Percentiles rank a stretch among this genome's conserved stretches.
These are phyloP conservation scores for Kwoniella dendrophila DNA, from an alignment of 768 basidiomycete species.

Conservation along the genomic window DNA sequence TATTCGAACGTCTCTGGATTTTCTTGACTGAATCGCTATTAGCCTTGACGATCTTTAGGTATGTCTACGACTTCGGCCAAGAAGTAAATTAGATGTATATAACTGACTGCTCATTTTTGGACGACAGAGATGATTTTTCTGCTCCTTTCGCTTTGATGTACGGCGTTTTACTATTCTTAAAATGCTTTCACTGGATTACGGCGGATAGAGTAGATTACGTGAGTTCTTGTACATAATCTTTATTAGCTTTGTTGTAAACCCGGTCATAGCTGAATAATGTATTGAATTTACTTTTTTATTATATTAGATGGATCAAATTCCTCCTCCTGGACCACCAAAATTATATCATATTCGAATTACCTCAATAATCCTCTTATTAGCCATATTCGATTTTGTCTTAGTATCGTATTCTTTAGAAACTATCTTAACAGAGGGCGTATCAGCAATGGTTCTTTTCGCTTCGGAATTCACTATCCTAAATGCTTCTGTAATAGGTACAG, in stretches of 20 bases:
- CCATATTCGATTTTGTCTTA: constrained; percentile 73
- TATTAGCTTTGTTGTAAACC: neutral
- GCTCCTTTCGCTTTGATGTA: constrained; percentile 81
- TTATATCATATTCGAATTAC: constrained; percentile 85
- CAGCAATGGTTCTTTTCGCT: constrained; percentile 88
- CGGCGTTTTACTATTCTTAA: constrained; percentile 87
- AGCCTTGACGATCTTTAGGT: constrained; percentile 92
- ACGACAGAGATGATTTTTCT: constrained; percentile 52
- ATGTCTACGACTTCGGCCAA: constrained; percentile 5
- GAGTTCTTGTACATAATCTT: constrained; percentile 38
- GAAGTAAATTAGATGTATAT: neutral
- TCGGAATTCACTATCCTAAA: constrained; percentile 64
- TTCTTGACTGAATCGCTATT: constrained; percentile 95
- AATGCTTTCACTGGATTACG: constrained; percentile 97
- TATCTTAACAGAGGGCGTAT: constrained; percentile 76
- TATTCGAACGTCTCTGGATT: constrained; percentile 96
- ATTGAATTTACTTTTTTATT: neutral
- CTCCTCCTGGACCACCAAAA: constrained; percentile 77
- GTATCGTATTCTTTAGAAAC: constrained; percentile 60
- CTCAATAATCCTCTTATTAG: constrained; percentile 72
- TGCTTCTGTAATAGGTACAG: constrained; percentile 48
- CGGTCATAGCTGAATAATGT: neutral
- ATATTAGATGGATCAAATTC: constrained; percentile 90
- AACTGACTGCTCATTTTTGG: constrained; percentile 1
- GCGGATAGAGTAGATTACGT: constrained; percentile 97